These are phyloP conservation scores for Podaxis sp. DNA, from an alignment of 768 basidiomycete genomes.

Conservation along the genomic window DNA sequence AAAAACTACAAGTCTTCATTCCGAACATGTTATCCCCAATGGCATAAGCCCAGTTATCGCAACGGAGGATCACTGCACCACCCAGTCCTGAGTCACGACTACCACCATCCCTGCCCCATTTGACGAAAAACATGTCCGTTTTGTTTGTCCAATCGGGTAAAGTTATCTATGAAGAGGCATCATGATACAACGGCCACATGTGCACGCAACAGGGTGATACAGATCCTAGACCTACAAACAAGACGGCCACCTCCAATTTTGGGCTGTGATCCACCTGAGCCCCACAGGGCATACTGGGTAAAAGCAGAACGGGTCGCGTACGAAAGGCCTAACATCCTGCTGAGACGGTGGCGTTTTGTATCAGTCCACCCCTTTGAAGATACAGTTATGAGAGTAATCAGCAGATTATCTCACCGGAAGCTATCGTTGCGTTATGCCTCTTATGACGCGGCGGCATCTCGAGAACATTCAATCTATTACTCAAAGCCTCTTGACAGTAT, in stretches of 20 bases:
- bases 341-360: too few species aligned
- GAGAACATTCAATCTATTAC: not conserved
- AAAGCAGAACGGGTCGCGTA: not conserved
- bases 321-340: too few species aligned
- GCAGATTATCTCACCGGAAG: not conserved
- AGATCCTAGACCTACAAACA: not conserved
- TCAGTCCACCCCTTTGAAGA: too few species aligned
- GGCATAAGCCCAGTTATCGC: not conserved
- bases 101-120: not conserved
- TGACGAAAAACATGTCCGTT: not conserved
- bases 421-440: not conserved
- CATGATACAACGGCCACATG: not conserved
- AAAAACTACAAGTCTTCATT: too few species aligned
- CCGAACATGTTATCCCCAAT: too few species aligned
- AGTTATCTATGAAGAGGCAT: not conserved
- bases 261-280: not conserved
- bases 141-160: not conserved
- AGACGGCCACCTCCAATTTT: not conserved
- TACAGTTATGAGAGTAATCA: not conserved
- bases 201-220: not conserved
- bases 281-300: not conserved
- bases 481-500: not conserved
- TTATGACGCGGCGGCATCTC: not conserved
- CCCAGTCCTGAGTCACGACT: not conserved
- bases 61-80: not conserved